phyloP scores from a whole-genome alignment of 176 grass and related monocot species.

The sorghum (Sorghum bicolor) region Sorghum_bicolor_NCBIv3 NC_012879.2:35250001-35250500 shows the following conservation, averaged over 20 bases:
- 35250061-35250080: neutral
- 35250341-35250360: too few species aligned
- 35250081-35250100: neutral
- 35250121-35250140: constrained; percentile 18
- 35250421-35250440: too few species aligned
- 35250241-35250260: neutral
- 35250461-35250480: too few species aligned
- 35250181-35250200: constrained; percentile 3
- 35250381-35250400: too few species aligned
- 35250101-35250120: constrained; percentile 6
- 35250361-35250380: too few species aligned
- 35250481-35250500: too few species aligned
- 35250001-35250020: neutral
- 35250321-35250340: too few species aligned
- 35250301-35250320: too few species aligned
- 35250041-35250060: neutral
- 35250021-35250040: constrained; percentile 23
- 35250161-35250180: neutral
- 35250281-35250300: too few species aligned
- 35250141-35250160: constrained; percentile 5
- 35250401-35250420: too few species aligned
- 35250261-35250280: constrained; percentile 12
- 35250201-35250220: neutral
- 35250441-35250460: too few species aligned
- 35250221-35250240: neutral